Evolutionary conservation across 2,329 filamentous ascomycete genomes (phyloP).

Genomic region (Apiospora aurea): DNA sequence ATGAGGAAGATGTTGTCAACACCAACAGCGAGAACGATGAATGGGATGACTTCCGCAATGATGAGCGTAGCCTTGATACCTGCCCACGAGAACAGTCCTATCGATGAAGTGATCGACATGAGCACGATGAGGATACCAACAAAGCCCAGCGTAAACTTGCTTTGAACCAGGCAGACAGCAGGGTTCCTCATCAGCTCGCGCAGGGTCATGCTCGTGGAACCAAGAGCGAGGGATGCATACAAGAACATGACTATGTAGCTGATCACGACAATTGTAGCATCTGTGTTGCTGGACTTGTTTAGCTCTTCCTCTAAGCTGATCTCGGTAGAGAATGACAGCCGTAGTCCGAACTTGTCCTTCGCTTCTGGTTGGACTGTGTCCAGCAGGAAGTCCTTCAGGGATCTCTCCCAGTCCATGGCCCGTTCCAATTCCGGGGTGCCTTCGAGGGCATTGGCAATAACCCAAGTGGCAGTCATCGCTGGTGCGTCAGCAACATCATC

Average conservation of each 20-base stretch:
- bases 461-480: conserved; percentile 92
- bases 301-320: conserved; percentile 94
- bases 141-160: conserved; percentile 95
- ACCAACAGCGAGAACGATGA: conserved; percentile 93
- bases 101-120: conserved; percentile 96
- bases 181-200: conserved; percentile 83
- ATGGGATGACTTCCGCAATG: conserved; percentile 97
- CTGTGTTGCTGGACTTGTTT: conserved; percentile 97
- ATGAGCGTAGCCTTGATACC: conserved; percentile 96
- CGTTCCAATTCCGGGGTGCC: conserved; percentile 72
- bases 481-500: conserved; percentile 74
- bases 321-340: conserved; percentile 94
- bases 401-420: conserved; percentile 90
- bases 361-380: conserved; percentile 87
- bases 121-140: conserved; percentile 94
- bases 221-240: conserved; percentile 91
- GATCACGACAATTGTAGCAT: conserved; percentile 94
- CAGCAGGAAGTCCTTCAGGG: conserved; percentile 75
- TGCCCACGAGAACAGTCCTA: conserved; percentile 90
- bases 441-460: conserved; percentile 85
- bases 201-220: conserved; percentile 82
- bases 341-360: conserved; percentile 70
- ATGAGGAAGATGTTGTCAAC: conserved; percentile 99
- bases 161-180: conserved; percentile 85
- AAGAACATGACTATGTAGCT: conserved; percentile 99